Conservation (phyloP, 148 eudicot species). For the Dianthus caryophyllus region DNA sequence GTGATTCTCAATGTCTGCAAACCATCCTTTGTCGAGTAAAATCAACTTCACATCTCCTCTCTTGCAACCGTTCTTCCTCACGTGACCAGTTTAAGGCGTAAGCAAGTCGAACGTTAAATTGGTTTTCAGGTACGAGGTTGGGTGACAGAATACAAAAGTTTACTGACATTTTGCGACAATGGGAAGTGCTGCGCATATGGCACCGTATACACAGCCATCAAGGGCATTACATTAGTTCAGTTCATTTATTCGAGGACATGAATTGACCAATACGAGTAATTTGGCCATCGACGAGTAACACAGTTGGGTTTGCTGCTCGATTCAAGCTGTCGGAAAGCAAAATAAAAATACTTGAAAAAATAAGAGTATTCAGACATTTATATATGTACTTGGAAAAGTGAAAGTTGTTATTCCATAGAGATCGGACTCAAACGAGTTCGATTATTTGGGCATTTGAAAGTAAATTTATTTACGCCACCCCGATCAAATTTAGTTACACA, state of each 20-base stretch:
- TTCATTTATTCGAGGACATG: constrained; percentile 51
- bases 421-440: constrained; percentile 26
- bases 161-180: constrained; percentile 84
- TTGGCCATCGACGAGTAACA: constrained; percentile 35
- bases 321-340: neutral
- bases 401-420: neutral
- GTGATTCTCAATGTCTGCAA: constrained; percentile 91
- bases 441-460: constrained; percentile 13
- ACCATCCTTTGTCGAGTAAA: constrained; percentile 67
- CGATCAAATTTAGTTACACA: no score
- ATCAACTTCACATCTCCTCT: neutral
- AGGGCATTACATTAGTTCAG: constrained; percentile 92
- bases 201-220: constrained; percentile 92
- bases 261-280: constrained; percentile 59
- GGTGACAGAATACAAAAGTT: constrained; percentile 78
- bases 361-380: neutral
- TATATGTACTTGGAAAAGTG: neutral
- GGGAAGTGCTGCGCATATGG: constrained; percentile 98
- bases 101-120: neutral
- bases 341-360: neutral
- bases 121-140: constrained; percentile 82
- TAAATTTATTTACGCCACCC: neutral
- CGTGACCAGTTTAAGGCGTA: neutral
- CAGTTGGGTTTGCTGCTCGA: neutral
- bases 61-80: neutral